Conservation (phyloP, 345 rosid species). For the Anastatica hierochuntica region DNA sequence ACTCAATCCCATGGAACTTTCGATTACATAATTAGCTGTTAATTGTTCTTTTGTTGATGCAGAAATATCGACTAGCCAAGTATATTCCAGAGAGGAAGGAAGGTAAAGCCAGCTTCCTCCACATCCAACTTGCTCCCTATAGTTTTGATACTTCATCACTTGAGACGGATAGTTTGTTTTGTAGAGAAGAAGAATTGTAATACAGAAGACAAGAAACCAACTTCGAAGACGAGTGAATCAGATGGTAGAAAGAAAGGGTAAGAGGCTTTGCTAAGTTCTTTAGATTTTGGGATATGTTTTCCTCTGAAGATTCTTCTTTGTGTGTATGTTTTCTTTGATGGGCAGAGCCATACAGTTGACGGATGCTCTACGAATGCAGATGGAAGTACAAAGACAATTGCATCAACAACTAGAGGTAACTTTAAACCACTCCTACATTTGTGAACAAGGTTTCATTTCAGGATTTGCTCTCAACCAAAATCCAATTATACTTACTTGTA, state of each 20-base stretch:
- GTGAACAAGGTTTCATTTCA: not conserved
- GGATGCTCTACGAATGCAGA: slow-evolving; percentile 53
- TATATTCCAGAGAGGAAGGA: slow-evolving; percentile 69
- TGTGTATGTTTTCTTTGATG: not conserved
- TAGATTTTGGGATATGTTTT: not conserved
- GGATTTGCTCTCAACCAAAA: no score
- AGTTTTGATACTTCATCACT: not conserved
- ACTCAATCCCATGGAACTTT: not conserved
- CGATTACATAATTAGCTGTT: not conserved
- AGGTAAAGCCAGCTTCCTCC: slow-evolving; percentile 36
- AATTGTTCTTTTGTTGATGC: slow-evolving; percentile 5
- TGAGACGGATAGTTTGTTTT: not conserved
- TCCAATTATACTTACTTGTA: not conserved
- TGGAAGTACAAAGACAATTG: slow-evolving; percentile 64
- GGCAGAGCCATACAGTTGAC: slow-evolving; percentile 33
- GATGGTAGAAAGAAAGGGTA: slow-evolving; percentile 50
- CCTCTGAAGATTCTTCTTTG: not conserved
- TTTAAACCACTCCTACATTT: not conserved
- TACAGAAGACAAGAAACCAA: slow-evolving; percentile 44
- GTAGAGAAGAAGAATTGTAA: slow-evolving; percentile 39
- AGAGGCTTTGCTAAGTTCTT: not conserved
- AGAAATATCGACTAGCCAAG: slow-evolving; percentile 78
- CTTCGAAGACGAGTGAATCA: slow-evolving; percentile 28
- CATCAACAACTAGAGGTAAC: slow-evolving; percentile 65
- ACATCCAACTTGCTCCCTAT: not conserved